These are phyloP conservation scores for Stagonosporopsis rhizophila DNA, from an alignment of 2,329 filamentous ascomycete species.

Conservation along the genomic window DNA sequence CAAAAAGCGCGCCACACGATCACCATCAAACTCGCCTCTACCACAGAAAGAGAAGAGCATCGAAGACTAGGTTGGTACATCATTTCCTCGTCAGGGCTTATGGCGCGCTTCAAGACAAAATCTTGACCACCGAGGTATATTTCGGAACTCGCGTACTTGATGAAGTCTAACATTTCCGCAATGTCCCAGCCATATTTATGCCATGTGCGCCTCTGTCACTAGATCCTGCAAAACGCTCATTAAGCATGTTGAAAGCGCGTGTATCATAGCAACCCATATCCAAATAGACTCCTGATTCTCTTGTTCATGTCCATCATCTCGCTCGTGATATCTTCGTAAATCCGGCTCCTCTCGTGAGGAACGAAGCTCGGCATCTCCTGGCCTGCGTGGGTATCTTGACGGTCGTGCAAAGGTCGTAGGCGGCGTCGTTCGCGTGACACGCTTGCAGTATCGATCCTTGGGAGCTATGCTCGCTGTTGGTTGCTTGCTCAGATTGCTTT, in stretches of 20 bases:
- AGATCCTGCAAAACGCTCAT: background rate
- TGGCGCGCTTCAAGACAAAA: background rate
- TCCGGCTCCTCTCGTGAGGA: background rate
- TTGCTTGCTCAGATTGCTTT: background rate
- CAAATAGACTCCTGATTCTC: background rate
- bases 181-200: background rate
- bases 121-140: background rate
- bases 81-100: background rate
- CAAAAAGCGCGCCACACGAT: slow-evolving; percentile 30
- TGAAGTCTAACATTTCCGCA: background rate
- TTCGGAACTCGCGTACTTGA: background rate
- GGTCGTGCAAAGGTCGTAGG: background rate
- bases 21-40: slow-evolving; percentile 28
- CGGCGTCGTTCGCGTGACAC: background rate
- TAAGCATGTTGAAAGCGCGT: background rate
- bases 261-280: slow-evolving; percentile 6
- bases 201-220: background rate
- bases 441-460: background rate
- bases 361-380: background rate
- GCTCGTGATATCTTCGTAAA: background rate
- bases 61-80: slow-evolving; percentile 22
- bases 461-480: background rate
- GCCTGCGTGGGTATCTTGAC: background rate
- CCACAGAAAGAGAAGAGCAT: slow-evolving; percentile 12
- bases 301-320: background rate